Percentiles rank a stretch among this genome's conserved stretches.
Evolutionary conservation across 2,329 filamentous ascomycete species (phyloP).

Genomic region (Teratosphaeria destructans): DNA sequence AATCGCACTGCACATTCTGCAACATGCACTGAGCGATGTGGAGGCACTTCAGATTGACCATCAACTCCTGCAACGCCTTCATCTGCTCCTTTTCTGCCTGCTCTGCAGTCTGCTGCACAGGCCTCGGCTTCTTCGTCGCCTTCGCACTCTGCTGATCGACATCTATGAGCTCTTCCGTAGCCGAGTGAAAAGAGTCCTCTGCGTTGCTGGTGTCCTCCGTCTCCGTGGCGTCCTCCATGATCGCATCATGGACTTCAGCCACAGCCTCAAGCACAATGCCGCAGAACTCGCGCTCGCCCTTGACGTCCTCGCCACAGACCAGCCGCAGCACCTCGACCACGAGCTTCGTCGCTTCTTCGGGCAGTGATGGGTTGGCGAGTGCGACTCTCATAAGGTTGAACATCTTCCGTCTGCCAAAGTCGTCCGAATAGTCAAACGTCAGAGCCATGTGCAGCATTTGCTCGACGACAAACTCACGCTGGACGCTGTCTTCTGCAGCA

Average conservation of each 20-base stretch:
- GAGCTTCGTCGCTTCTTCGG: conserved; percentile 86
- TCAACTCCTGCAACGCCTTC: conserved; percentile 79
- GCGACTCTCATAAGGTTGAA: conserved; percentile 80
- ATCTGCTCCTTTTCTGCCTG: conserved; percentile 45
- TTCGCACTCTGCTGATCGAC: conserved; percentile 35
- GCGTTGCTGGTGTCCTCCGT: conserved; percentile 36
- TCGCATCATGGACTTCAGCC: conserved; percentile 91
- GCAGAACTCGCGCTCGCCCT: conserved; percentile 73
- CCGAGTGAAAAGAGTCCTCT: conserved; percentile 89
- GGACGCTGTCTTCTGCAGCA: conserved; percentile 69
- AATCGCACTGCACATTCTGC: conserved; percentile 75
- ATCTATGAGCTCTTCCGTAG: conserved; percentile 70
- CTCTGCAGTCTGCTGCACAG: conserved; percentile 49
- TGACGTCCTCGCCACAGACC: conserved; percentile 65
- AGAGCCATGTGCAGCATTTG: conserved; percentile 87
- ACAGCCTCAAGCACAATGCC: conserved; percentile 84
- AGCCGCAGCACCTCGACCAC: conserved; percentile 70
- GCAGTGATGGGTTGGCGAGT: conserved; percentile 74
- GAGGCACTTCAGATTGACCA: conserved; percentile 97
- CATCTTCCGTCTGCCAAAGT: conserved; percentile 92
- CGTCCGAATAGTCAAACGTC: conserved; percentile 93
- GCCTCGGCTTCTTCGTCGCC: conserved; percentile 30
- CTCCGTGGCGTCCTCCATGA: conserved; percentile 57
- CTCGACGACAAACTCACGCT: conserved; percentile 91
- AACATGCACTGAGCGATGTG: conserved; percentile 97